Evolutionary conservation across 495 filamentous ascomycete genomes (phyloP), one percentile per base, ranked within the genome.

Genomic region (Aspergillus saccharolyticus): DNA sequence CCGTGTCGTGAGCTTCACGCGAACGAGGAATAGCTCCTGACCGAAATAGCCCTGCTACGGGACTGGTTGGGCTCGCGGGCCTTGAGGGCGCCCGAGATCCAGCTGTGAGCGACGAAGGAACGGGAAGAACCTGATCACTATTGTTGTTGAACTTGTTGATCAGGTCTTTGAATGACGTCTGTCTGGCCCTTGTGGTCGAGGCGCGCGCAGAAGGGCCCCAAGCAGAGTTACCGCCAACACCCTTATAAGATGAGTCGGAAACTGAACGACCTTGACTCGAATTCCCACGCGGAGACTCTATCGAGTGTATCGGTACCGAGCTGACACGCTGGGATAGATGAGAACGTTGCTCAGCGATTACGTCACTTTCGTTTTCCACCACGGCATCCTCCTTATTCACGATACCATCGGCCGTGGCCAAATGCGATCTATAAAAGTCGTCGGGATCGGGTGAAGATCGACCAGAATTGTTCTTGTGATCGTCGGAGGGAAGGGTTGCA

Each of bases 71-170:
- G 39, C 70, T 75, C 8, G 62, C 60, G 28, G 74, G 55, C 50
- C 60, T 57, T 16, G 66, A 69, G 10, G 62, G 60, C 10, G 57
- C 57, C 19, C 65, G 62, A 9, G 78, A 80, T 30, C 63, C 60
- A 1, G 72, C 66, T 42, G 59, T 60, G 19, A 71, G 67, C 28
- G 64, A 61, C 15, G 67, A 63, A 4, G 78, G 79, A 7, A 79
- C 47, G 12, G 82, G 82, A 14, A 81, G 72, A 42, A 82, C 68
- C 53, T 81, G 74, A 63, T 85, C 81, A 24, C 72, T 65, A 47
- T 70, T 78, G 47, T 81, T 78, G 63, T 87, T 83, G 69, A 87
- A 86, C 28, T 75, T 80, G 66, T 82, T 80, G 45, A 85, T 74
- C 19, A 87, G 76, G 44, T 86, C 79, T 70, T 81, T 83, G 65